phyloP scores from a whole-genome alignment of 1,139 yeast species.

The Candida sp. region DNA sequence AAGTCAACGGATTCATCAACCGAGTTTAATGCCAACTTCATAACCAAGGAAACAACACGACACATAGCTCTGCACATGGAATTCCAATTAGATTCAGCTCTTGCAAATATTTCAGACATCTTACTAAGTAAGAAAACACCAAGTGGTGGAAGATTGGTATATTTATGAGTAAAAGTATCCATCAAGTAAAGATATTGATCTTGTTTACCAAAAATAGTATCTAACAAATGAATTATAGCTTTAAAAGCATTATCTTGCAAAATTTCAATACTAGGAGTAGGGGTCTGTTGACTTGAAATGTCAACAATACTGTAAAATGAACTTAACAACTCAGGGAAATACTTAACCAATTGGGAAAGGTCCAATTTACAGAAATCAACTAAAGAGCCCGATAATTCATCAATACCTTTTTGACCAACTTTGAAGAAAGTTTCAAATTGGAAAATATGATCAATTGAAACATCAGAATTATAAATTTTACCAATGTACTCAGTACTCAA shows the following conservation, averaged over 20 bases:
- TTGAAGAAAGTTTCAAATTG: conserved; percentile 51
- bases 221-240: conserved; percentile 57
- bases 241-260: conserved; percentile 44
- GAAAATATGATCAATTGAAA: conserved; percentile 54
- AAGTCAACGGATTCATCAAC: conserved; percentile 15
- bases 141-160: conserved; percentile 39
- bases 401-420: conserved; percentile 39
- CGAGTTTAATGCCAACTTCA: conserved; percentile 37
- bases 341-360: conserved; percentile 46
- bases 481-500: conserved; percentile 70
- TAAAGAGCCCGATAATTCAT: conserved; percentile 41
- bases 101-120: conserved; percentile 44
- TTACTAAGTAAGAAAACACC: conserved; percentile 50
- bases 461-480: conserved; percentile 59
- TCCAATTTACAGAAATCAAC: conserved; percentile 42
- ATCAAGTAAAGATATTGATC: conserved; percentile 58
- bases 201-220: conserved; percentile 63
- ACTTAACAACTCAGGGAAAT: conserved; percentile 50
- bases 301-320: conserved; percentile 42
- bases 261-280: conserved; percentile 27
- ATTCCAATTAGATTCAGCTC: conserved; percentile 57
- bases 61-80: conserved; percentile 62
- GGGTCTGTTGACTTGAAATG: conserved; percentile 17
- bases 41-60: conserved; percentile 50
- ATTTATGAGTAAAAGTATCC: conserved; percentile 41